These are phyloP conservation scores for Phallus indusiatus DNA, from an alignment of 768 basidiomycete species.

Conservation along the genomic window DNA sequence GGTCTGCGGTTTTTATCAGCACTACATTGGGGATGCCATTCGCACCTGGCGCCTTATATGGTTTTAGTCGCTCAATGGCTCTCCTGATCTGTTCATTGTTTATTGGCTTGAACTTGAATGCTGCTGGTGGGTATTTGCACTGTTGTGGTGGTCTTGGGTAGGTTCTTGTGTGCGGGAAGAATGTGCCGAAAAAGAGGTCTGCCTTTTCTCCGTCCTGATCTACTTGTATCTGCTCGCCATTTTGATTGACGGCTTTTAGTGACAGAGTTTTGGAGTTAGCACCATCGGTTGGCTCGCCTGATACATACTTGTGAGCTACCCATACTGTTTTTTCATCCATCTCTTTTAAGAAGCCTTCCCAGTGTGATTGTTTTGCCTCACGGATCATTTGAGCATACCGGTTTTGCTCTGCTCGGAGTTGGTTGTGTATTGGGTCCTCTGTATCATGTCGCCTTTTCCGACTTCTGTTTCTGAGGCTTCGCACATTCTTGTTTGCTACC, in stretches of 20 bases:
- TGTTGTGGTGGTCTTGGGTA: background rate
- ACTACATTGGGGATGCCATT: background rate
- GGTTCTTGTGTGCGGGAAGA: slow-evolving; percentile 16
- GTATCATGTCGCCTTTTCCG: no score
- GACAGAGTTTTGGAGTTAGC: slow-evolving; percentile 13
- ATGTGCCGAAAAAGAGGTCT: slow-evolving; percentile 11
- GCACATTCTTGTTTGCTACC: slow-evolving; percentile 9
- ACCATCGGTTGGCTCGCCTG: background rate
- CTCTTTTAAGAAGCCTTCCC: background rate
- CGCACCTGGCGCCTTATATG: slow-evolving; percentile 17
- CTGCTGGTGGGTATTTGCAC: slow-evolving; percentile 12
- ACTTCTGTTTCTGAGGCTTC: slow-evolving; percentile 10
- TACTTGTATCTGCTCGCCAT: slow-evolving; percentile 5
- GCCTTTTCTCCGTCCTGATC: slow-evolving; percentile 16
- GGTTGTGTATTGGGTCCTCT: no score
- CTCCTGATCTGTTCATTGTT: slow-evolving; percentile 9
- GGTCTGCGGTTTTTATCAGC: background rate
- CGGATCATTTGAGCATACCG: no score
- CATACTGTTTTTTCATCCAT: slow-evolving; percentile 6
- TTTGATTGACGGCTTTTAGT: slow-evolving; percentile 1
- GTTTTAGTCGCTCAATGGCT: slow-evolving; percentile 8
- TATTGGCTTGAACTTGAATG: slow-evolving; percentile 5
- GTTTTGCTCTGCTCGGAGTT: no score
- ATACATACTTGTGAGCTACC: background rate
- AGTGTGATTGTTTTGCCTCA: no score